Base-by-base conservation (phyloP, 495 filamentous ascomycete genomes). In the Cercophora newfieldiana region DNA sequence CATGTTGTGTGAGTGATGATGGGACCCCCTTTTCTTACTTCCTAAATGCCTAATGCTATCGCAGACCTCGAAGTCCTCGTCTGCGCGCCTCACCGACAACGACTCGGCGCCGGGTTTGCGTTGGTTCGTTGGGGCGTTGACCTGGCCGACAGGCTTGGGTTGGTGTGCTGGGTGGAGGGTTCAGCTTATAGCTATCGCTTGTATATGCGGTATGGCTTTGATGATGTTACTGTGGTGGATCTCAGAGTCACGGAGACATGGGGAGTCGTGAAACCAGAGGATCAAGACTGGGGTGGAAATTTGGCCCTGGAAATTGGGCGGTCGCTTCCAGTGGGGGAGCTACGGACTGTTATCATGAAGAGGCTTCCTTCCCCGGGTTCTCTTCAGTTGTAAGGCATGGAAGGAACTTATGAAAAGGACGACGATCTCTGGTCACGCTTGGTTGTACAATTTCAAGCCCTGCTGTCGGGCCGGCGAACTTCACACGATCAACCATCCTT, bases 301-400 rank as follows among this genome's bases (percentile, higher is more conserved):
- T 63, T 47, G 26, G 73, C 69, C 7, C 44, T 74, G 7, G 63
- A 63, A 2, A 24, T 75, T 10, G 63, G 59, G 1, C 71, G 70
- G 10, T 66, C 71, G 0, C 31, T 66, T 3, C 44, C 70, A 3
- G 59, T 68, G n/a, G 75, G 75, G 1, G 54, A 53, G 22, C 14
- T 59, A 14, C 71, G 75, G 10, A 65, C 30, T 12, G 69, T 69
- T 19, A 69, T 77, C 28, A 77, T 77, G 75, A 71, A 50, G 62
- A 25, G 75, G 19, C 63, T 68, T 2, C 33, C 66, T 4, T n/a
- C n/a, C n/a, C n/a, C n/a, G n/a, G n/a, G n/a, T n/a, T n/a, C n/a
- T 70, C 63, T 37, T n/a, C 21, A 21, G 12, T 21, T 33, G 19
- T 22, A 57, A 22, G 50, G 50, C 50, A n/a, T n/a, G n/a, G n/a